Evolutionary conservation across 1,284 basidiomycete genomes (phyloP).

Genomic region (Irpex rosettiformis): DNA sequence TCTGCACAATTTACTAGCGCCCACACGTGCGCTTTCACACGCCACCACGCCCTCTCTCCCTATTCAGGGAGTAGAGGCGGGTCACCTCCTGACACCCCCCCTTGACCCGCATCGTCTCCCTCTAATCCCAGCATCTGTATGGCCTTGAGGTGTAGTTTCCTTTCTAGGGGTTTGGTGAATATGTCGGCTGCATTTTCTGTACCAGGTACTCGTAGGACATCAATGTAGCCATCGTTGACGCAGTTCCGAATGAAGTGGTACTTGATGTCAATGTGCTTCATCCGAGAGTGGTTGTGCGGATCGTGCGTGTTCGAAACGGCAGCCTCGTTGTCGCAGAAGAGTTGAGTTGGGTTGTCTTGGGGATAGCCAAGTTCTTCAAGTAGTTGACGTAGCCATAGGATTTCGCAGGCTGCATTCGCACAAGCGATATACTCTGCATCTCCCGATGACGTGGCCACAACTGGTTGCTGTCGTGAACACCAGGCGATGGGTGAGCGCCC

Average conservation of each 20-base stretch:
- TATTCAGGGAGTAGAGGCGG: not conserved
- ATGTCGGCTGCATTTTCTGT: conserved; percentile 27
- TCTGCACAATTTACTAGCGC: too few species aligned
- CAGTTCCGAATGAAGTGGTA: conserved; percentile 33
- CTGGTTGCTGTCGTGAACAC: conserved; percentile 33
- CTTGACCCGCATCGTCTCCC: not conserved
- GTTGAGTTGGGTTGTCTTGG: conserved; percentile 14
- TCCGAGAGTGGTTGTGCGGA: conserved; percentile 26
- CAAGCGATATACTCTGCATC: conserved; percentile 42
- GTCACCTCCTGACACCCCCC: not conserved
- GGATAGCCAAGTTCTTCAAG: conserved; percentile 26
- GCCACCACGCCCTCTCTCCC: not conserved
- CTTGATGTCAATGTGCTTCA: conserved; percentile 37
- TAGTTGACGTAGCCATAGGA: conserved; percentile 34
- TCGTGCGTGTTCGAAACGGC: conserved; percentile 29
- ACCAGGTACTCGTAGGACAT: conserved; percentile 17
- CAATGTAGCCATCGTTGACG: conserved; percentile 23
- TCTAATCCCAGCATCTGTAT: not conserved
- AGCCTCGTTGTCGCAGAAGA: conserved; percentile 31
- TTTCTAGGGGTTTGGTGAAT: conserved; percentile 26
- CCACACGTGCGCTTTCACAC: too few species aligned
- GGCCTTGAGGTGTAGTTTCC: not conserved
- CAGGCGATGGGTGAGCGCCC: conserved; percentile 30
- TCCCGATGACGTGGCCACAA: conserved; percentile 36
- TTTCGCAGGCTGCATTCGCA: conserved; percentile 29